Evolutionary conservation across 495 filamentous ascomycete species (phyloP).

Genomic region (Aspergillus sclerotioniger): DNA sequence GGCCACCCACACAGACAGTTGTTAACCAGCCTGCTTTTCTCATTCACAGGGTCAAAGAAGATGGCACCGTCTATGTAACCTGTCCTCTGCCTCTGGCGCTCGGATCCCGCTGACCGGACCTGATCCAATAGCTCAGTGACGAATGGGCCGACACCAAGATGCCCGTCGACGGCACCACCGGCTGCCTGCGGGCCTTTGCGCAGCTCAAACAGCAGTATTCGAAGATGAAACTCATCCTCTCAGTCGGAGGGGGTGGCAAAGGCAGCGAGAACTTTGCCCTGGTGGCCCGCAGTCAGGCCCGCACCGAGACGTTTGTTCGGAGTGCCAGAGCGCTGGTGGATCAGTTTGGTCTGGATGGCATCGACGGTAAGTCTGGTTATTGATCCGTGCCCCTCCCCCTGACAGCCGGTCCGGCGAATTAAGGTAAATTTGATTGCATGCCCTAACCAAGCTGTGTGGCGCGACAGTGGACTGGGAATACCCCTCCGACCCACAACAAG

Average conservation of each 20-base stretch:
- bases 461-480: conserved; percentile 86
- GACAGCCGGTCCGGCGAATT: not conserved
- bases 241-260: conserved; percentile 78
- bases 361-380: conserved; percentile 61
- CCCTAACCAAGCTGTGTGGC: not conserved
- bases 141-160: conserved; percentile 81
- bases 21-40: conserved; percentile 31
- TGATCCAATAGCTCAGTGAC: conserved; percentile 70
- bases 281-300: conserved; percentile 61
- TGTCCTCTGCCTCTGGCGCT: conserved; percentile 5
- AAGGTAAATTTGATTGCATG: not conserved
- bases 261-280: conserved; percentile 76
- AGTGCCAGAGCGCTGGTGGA: conserved; percentile 71
- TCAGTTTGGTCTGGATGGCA: conserved; percentile 75
- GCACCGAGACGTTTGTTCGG: conserved; percentile 68
- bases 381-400: not conserved
- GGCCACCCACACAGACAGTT: conserved; percentile 21
- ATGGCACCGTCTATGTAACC: conserved; percentile 78
- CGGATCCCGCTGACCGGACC: conserved; percentile 17
- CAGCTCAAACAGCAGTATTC: conserved; percentile 71
- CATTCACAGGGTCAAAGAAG: conserved; percentile 62
- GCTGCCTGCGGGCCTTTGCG: conserved; percentile 73
- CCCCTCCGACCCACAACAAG: conserved; percentile 66
- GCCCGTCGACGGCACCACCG: conserved; percentile 72
- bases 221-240: conserved; percentile 77